Evolutionary conservation across 352 stramenopile species (phyloP).

Genomic region (Globisporangium nunn): DNA sequence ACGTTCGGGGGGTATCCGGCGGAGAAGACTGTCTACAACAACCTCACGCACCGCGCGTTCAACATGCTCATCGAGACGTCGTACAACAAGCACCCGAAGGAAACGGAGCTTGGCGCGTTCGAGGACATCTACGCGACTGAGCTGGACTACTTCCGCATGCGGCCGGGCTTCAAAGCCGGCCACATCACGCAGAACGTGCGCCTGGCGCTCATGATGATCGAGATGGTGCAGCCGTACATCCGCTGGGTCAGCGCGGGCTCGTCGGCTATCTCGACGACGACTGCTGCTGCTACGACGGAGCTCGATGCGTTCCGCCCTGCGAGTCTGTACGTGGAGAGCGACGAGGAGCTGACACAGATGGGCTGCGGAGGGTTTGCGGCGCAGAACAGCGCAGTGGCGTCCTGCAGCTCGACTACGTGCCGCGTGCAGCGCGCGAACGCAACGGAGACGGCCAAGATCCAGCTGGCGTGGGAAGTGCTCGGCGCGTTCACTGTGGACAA

Average conservation of each 20-base stretch:
- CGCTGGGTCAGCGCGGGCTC: constrained; percentile 49
- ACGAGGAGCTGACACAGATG: constrained; percentile 38
- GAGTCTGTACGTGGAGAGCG: constrained; percentile 31
- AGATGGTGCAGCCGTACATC: constrained; percentile 94
- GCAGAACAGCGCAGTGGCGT: constrained; percentile 30
- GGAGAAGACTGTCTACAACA: constrained; percentile 92
- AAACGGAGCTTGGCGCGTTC: constrained; percentile 61
- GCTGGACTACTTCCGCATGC: constrained; percentile 49
- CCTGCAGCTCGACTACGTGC: constrained; percentile 41
- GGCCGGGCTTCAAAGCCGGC: constrained; percentile 51
- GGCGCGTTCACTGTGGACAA: constrained; percentile 67
- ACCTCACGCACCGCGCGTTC: constrained; percentile 89
- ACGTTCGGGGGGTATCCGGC: constrained; percentile 88
- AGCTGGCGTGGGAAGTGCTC: constrained; percentile 75
- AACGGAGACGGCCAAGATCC: constrained; percentile 34
- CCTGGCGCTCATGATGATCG: constrained; percentile 91
- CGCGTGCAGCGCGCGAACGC: constrained; percentile 15
- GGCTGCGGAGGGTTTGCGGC: constrained; percentile 37
- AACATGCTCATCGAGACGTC: constrained; percentile 97
- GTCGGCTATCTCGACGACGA: neutral
- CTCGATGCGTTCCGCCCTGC: constrained; percentile 34
- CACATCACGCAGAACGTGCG: constrained; percentile 94
- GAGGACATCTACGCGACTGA: constrained; percentile 63
- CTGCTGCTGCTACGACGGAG: constrained; percentile 1
- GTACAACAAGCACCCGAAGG: constrained; percentile 79